A percentile compares a stretch with the other conserved stretches of the same genome.
phyloP scores from a whole-genome alignment of 1,284 basidiomycete species.

The Ceratobasidium sp. region DNA sequence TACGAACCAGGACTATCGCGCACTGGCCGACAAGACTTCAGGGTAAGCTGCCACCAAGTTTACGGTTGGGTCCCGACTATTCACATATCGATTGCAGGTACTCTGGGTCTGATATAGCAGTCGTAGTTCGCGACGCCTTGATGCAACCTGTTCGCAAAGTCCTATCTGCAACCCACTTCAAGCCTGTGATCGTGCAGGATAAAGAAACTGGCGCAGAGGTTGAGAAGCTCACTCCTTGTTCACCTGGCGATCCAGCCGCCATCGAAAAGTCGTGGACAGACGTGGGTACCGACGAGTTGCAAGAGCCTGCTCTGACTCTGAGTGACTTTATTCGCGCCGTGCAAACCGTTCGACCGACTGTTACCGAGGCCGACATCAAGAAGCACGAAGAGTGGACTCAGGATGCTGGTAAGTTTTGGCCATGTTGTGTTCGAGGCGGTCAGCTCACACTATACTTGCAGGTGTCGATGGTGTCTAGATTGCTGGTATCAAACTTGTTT shows the following conservation, averaged over 20 bases:
- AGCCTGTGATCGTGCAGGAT: conserved; percentile 59
- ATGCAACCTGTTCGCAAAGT: conserved; percentile 99
- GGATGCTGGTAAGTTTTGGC: conserved; percentile 64
- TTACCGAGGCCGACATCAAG: conserved; percentile 86
- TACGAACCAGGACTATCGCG: conserved; percentile 77
- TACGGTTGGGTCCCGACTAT: conserved; percentile 17
- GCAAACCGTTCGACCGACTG: conserved; percentile 84
- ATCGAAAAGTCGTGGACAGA: conserved; percentile 94
- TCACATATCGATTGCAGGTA: conserved; percentile 59
- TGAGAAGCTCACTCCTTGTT: conserved; percentile 82
- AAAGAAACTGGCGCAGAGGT: conserved; percentile 62
- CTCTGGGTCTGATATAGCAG: conserved; percentile 94
- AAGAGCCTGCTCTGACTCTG: conserved; percentile 81
- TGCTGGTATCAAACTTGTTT: neutral
- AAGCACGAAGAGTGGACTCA: conserved; percentile 92
- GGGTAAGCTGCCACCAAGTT: conserved; percentile 61
- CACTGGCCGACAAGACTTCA: conserved; percentile 85
- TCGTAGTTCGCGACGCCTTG: conserved; percentile 93
- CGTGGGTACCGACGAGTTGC: conserved; percentile 85
- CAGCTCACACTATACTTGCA: neutral
- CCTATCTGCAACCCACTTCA: conserved; percentile 94
- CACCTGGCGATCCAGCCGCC: conserved; percentile 87
- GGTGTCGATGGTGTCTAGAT: conserved; percentile 31
- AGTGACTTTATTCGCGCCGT: conserved; percentile 89
- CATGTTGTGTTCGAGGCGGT: neutral